These are phyloP conservation scores for Exophiala lecanii-corni DNA, from an alignment of 2,329 filamentous ascomycete species.

Conservation along the genomic window DNA sequence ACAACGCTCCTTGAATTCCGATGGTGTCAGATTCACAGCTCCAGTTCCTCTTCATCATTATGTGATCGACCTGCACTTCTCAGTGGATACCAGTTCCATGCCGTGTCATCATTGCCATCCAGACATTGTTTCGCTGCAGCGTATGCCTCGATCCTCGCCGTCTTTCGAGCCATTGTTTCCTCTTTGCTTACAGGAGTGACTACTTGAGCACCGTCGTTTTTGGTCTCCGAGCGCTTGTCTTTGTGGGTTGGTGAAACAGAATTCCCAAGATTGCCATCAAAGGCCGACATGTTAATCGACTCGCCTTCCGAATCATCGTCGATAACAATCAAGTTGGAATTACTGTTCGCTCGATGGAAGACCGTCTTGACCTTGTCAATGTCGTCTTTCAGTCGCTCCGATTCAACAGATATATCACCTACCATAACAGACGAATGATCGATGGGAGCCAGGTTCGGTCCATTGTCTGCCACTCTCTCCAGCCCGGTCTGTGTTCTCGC, in stretches of 20 bases:
- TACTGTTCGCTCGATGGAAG: background rate
- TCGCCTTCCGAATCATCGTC: background rate
- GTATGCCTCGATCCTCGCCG: slow-evolving; percentile 19
- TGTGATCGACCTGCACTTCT: slow-evolving; percentile 20
- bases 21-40: slow-evolving; percentile 8
- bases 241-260: too few relatives aligned
- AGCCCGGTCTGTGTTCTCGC: slow-evolving; percentile 2
- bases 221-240: background rate
- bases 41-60: slow-evolving; percentile 19
- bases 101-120: slow-evolving; percentile 11
- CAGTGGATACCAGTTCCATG: slow-evolving; percentile 20
- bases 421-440: too few relatives aligned
- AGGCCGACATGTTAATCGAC: background rate
- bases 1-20: too few relatives aligned
- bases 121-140: slow-evolving; percentile 19
- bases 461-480: background rate
- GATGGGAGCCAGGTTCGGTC: too few relatives aligned
- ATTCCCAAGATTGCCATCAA: background rate
- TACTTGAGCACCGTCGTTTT: too few relatives aligned
- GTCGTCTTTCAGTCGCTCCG: too few relatives aligned
- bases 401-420: too few relatives aligned
- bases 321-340: background rate
- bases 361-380: background rate
- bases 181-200: too few relatives aligned
- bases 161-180: slow-evolving; percentile 1